Base-by-base conservation (phyloP, 371 early-diverging fungal species). In the Thermomucor indicae-seudaticae region DNA sequence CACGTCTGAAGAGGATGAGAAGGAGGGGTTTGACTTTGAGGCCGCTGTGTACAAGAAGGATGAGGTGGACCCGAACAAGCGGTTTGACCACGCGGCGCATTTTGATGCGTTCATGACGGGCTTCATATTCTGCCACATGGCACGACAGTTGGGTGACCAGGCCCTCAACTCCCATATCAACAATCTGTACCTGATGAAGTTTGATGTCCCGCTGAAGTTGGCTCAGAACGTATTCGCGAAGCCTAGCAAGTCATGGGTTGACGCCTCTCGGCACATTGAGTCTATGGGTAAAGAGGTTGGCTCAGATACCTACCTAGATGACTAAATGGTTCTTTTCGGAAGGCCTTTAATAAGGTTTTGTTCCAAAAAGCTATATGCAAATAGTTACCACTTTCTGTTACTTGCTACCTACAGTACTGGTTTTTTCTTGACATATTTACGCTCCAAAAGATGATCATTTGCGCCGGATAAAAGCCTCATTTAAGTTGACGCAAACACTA, bases 101-200 rank as follows among this genome's bases (percentile, higher is more conserved):
- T 91, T 84, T 68, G 97, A 97, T 64, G 89, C 97, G 0, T 95
- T 78, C 64, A 97, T 97, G 97, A 97, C 97, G 0, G 94, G 87
- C 0, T 93, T 76, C 44, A 65, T 89, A 6, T 95, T 89, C 62
- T 80, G 81, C 37, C 80, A 80, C 49, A 75, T 85, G 43, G 51
- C 47, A n/a, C 34, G 62, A 28, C 51, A 57, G 0, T 20, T 63
- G 25, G 38, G 47, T 7, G 49, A 51, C 6, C 43, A 38, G 0
- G 34, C 6, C 2, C 11, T 72, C 30, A 49, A 66, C 27, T 40
- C 53, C 3, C 22, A 32, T 28, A 53, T 59, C 7, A 91, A 91
- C 65, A 83, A 79, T 57, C 41, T 94, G 24, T 86, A 86, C 52
- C 62, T 89, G 45, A 89, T 90, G 67, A 84, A 85, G 19, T 80